phyloP scores from a whole-genome alignment of 2,329 filamentous ascomycete genomes.

The Blastomyces percursus region DNA sequence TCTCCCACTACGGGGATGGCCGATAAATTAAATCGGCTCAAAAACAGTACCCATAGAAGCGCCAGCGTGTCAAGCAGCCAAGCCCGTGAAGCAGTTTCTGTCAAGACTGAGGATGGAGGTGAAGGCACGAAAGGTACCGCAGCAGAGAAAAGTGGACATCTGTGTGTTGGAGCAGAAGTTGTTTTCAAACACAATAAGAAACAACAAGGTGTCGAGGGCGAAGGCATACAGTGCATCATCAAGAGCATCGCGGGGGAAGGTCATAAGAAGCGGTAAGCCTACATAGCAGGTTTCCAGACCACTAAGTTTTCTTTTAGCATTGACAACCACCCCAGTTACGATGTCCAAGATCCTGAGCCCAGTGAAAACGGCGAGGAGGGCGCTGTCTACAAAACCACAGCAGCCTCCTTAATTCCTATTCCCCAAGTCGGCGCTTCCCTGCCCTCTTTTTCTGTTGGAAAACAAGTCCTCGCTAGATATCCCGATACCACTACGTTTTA shows the following conservation, averaged over 20 bases:
- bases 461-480: conserved; percentile 65
- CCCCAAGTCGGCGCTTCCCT: conserved; percentile 50
- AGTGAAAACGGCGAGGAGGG: conserved; percentile 56
- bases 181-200: conserved; percentile 43
- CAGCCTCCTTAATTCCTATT: conserved; percentile 67
- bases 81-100: conserved; percentile 26
- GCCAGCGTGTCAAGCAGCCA: conserved; percentile 34
- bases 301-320: not conserved
- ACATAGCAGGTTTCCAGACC: conserved; percentile 13
- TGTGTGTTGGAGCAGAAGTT: conserved; percentile 39
- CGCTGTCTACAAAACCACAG: conserved; percentile 55
- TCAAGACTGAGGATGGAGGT: conserved; percentile 35
- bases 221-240: conserved; percentile 63
- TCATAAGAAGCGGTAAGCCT: conserved; percentile 49
- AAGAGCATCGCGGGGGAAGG: conserved; percentile 64
- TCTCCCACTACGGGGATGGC: conserved; percentile 35
- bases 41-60: conserved; percentile 31
- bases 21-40: conserved; percentile 36
- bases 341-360: conserved; percentile 68
- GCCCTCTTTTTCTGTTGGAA: conserved; percentile 53
- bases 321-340: conserved; percentile 44
- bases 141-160: conserved; percentile 35
- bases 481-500: conserved; percentile 80
- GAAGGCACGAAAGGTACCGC: conserved; percentile 34
- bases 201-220: conserved; percentile 40